Percentiles rank a stretch among this genome's conserved stretches.
phyloP scores from a whole-genome alignment of 140 eudicot genomes.

The Senecio squalidus region DNA sequence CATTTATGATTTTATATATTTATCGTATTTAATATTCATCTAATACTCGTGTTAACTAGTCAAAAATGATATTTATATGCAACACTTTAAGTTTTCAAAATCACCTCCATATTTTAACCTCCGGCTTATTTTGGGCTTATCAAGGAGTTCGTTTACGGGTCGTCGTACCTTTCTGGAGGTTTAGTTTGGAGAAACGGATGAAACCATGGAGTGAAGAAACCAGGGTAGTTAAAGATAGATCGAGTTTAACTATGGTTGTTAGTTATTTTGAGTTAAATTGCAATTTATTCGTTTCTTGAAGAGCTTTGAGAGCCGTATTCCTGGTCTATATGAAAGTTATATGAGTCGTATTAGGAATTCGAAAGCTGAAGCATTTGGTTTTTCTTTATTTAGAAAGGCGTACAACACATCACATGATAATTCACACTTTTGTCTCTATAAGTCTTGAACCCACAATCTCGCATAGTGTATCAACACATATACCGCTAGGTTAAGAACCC shows the following conservation, averaged over 20 bases:
- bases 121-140: conserved; percentile 24
- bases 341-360: background rate
- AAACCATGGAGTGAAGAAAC: conserved; percentile 23
- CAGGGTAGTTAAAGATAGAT: background rate
- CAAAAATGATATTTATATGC: background rate
- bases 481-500: too few relatives aligned
- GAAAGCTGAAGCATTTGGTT: background rate
- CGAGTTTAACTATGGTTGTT: background rate
- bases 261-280: conserved; percentile 2
- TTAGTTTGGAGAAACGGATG: conserved; percentile 27
- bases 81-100: too few relatives aligned
- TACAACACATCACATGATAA: too few relatives aligned
- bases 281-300: conserved; percentile 10
- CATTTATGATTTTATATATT: too few relatives aligned
- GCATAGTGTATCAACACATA: too few relatives aligned
- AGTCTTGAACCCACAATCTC: too few relatives aligned
- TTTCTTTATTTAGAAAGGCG: too few relatives aligned
- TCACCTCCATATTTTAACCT: too few relatives aligned
- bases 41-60: too few relatives aligned
- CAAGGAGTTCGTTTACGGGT: conserved; percentile 15
- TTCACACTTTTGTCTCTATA: too few relatives aligned
- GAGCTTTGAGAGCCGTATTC: conserved; percentile 8
- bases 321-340: conserved; percentile 17
- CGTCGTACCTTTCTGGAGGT: background rate
- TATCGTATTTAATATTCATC: too few relatives aligned